Percentiles rank a stretch among this genome's conserved stretches.
Conservation (phyloP, 106 monocot genomes). For the Platanthera zijinensis region DNA sequence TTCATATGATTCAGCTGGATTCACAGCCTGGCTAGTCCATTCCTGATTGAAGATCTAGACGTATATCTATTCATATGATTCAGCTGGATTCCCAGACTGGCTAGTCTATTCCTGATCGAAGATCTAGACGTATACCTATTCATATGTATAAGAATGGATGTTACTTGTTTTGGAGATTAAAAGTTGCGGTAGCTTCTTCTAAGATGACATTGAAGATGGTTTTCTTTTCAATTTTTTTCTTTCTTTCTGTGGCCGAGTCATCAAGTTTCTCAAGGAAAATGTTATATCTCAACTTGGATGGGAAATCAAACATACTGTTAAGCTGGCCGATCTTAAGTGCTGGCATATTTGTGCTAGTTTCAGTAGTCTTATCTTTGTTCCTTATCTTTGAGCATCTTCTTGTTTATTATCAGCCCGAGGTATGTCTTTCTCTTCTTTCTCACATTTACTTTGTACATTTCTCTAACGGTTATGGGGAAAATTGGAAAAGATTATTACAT, state of each 20-base stretch:
- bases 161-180: conserved; percentile 2
- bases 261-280: conserved; percentile 39
- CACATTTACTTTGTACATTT: neutral
- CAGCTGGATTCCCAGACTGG: neutral
- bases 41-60: too few relatives aligned
- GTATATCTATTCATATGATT: neutral
- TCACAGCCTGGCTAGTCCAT: neutral
- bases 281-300: conserved; percentile 22
- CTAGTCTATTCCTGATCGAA: neutral
- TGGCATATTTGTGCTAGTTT: conserved; percentile 58
- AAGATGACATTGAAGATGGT: conserved; percentile 39
- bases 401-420: conserved; percentile 94
- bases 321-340: conserved; percentile 92
- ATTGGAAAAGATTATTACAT: neutral
- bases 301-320: conserved; percentile 23
- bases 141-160: neutral
- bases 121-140: too few relatives aligned
- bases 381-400: conserved; percentile 81
- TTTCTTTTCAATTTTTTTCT: conserved; percentile 25
- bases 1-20: neutral
- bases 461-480: neutral
- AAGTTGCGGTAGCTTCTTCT: neutral
- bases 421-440: conserved; percentile 17
- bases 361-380: conserved; percentile 67
- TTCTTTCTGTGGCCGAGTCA: conserved; percentile 39